Evolutionary conservation across 2,329 filamentous ascomycete genomes (phyloP).

Genomic region (Trichoderma pleuroti): DNA sequence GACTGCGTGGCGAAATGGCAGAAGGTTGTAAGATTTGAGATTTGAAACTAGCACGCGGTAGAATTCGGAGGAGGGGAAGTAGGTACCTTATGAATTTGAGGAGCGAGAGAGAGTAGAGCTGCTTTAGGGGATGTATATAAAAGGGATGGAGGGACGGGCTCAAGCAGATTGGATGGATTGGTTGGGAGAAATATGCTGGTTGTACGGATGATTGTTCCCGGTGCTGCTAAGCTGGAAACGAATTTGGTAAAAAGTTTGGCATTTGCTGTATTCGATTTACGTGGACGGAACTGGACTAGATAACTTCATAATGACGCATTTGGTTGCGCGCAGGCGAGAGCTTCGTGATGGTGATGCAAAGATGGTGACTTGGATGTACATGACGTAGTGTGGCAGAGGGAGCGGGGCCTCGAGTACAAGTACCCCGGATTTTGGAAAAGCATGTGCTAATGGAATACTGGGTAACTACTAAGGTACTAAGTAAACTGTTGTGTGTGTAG

Average conservation of each 20-base stretch:
- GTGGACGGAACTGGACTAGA: not conserved
- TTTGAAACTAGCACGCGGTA: not conserved
- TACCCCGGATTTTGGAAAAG: conserved; percentile 3
- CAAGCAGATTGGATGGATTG: not conserved
- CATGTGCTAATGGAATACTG: not conserved
- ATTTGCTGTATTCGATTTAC: not conserved
- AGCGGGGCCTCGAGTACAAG: not conserved
- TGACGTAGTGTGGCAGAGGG: conserved; percentile 19
- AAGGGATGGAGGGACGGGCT: not conserved
- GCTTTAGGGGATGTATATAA: not conserved
- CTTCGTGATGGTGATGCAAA: conserved; percentile 18
- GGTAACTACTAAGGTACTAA: not conserved
- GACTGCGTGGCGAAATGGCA: not conserved
- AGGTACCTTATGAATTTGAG: not conserved
- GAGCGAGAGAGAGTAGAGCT: not conserved
- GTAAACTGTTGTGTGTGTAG: not conserved
- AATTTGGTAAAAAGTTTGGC: not conserved
- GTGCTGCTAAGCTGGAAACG: not conserved
- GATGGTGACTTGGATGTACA: not conserved
- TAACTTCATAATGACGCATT: conserved; percentile 16
- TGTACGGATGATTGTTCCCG: not conserved
- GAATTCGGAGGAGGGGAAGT: not conserved
- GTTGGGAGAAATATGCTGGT: not conserved
- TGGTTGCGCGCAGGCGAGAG: not conserved
- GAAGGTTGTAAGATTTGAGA: not conserved